Evolutionary conservation across 768 basidiomycete genomes (phyloP), one percentile per base, ranked within the genome.

Genomic region (Phlebiopsis flavidoalba): DNA sequence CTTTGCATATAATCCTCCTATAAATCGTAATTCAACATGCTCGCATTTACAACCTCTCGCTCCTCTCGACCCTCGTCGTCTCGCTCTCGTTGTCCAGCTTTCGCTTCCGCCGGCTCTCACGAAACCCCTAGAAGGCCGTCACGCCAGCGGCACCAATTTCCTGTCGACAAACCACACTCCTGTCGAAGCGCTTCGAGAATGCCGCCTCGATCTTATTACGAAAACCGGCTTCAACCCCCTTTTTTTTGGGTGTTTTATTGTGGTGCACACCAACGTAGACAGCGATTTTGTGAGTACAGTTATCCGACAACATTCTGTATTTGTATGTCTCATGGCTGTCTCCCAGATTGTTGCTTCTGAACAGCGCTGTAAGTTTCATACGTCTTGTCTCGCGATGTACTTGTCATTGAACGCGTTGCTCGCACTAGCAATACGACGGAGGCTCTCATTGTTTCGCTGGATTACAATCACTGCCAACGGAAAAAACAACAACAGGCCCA

Each of bases 381-480:
- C 50, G 26, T 31, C 26, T 8, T 17, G 21, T 53, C 50, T 22
- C 22, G 36, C 52, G 19, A 33, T 31, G 17, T 31, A 58, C 43
- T 63, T 17, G 51, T 6, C 24, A 63, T 55, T 47, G 40, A 43
- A 31, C 53, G 46, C 46, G 60, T 57, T 24, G 31, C 49, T 58
- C 54, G 53, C 37, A 63, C 26, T 68, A 86, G 83, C 83, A 88
- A 83, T 89, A 72, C 72, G 77, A 71, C 24, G 62, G 69, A 35
- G 79, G 78, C 19, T 74, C 65, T 58, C 67, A 81, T 61, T 92
- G 90, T 65, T 80, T 75, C 69, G 75, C 85, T 71, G 60, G 57
- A 86, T 92, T 66, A 83, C 79, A 31, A 88, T 92, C 66, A 76
- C 75, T 1, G 80, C 73, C 67, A 75, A 77, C 43, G 90, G 89